Conservation (phyloP, 208 protist genomes). For the Tritrichomonas foetus region DNA sequence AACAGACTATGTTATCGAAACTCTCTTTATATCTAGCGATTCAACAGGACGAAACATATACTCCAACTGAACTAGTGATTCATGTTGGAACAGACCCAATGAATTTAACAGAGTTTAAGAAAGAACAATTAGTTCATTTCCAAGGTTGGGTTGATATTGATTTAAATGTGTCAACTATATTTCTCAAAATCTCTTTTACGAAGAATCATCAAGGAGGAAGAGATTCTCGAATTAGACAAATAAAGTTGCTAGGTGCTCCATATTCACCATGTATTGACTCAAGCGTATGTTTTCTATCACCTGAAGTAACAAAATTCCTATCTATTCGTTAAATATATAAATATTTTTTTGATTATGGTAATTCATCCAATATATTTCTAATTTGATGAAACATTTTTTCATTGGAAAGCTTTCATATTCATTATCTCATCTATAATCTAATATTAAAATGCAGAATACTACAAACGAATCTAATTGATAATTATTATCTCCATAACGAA, state of each 20-base stretch:
- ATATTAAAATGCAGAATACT: too few relatives aligned
- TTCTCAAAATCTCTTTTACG: not conserved
- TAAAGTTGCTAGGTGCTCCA: not conserved
- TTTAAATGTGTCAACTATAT: not conserved
- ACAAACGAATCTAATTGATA: too few relatives aligned
- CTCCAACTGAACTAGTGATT: not conserved
- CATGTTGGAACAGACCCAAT: not conserved
- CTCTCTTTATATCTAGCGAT: not conserved
- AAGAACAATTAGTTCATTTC: not conserved
- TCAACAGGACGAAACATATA: slow-evolving; percentile 9
- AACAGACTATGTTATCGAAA: not conserved
- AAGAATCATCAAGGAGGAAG: slow-evolving; percentile 32
- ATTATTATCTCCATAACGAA: too few relatives aligned
- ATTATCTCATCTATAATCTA: too few relatives aligned
- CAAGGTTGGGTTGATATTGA: slow-evolving; percentile 28
- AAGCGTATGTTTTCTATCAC: not conserved
- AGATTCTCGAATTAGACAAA: slow-evolving; percentile 35
- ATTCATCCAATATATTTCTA: too few relatives aligned
- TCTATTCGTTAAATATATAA: not conserved
- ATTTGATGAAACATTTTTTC: too few relatives aligned
- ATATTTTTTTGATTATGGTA: too few relatives aligned
- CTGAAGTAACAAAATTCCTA: not conserved
- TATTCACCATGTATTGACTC: not conserved
- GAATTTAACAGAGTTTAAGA: not conserved
- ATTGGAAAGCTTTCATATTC: too few relatives aligned